Evolutionary conservation across 192 early-diverging fungal species (phyloP).

Genomic region (Lunasporangiospora selenospora): DNA sequence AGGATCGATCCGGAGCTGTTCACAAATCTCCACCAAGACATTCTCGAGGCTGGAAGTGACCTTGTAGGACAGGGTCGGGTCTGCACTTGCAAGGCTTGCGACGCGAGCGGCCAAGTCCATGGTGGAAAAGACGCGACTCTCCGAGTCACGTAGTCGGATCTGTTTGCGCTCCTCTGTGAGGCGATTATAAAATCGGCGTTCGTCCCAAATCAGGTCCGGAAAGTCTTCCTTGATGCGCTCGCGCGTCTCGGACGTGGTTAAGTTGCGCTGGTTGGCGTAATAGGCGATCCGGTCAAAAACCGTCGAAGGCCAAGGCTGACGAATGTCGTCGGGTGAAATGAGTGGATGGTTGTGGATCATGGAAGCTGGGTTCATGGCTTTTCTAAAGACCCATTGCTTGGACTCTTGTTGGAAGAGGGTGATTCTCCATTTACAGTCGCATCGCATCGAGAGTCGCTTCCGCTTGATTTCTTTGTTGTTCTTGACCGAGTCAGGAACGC

Average conservation of each 20-base stretch:
- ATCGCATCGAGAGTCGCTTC: conserved; percentile 60
- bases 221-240: conserved; percentile 59
- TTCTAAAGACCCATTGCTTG: conserved; percentile 61
- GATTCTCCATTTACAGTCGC: conserved; percentile 67
- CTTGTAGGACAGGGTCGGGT: conserved; percentile 25
- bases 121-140: conserved; percentile 48
- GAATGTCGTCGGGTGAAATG: conserved; percentile 57
- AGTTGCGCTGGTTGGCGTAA: conserved; percentile 52
- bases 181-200: conserved; percentile 64
- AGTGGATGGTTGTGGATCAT: conserved; percentile 63
- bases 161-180: conserved; percentile 59
- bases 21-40: conserved; percentile 38
- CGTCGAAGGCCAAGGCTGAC: conserved; percentile 56
- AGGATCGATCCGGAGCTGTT: conserved; percentile 41
- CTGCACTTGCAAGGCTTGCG: conserved; percentile 41
- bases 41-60: conserved; percentile 31
- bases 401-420: conserved; percentile 61
- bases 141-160: conserved; percentile 49
- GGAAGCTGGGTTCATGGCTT: conserved; percentile 61
- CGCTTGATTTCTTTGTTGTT: conserved; percentile 59
- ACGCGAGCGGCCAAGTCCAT: conserved; percentile 55
- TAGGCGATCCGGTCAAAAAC: conserved; percentile 59
- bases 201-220: conserved; percentile 61
- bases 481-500: conserved; percentile 59
- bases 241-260: conserved; percentile 54